These are phyloP conservation scores for Limtongia smithiae DNA, from an alignment of 805 yeast species.

Conservation along the genomic window DNA sequence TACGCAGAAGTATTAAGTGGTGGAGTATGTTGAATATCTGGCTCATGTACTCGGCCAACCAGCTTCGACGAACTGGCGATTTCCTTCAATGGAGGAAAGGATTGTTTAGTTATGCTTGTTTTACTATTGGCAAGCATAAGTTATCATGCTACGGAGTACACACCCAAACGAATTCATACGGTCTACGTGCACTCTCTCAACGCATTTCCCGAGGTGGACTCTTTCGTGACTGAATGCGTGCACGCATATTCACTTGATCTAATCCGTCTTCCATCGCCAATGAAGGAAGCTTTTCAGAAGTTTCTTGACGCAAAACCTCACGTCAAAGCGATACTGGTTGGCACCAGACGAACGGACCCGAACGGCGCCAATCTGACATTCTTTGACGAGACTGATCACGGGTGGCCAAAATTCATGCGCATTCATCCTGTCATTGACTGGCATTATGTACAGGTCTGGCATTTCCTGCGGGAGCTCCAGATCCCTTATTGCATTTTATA, in stretches of 20 bases:
- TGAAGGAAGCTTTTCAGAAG: conserved; percentile 66
- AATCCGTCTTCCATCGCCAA: conserved; percentile 39
- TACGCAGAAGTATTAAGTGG: conserved; percentile 8
- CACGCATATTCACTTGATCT: conserved; percentile 52
- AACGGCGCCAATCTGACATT: conserved; percentile 57
- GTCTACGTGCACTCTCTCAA: conserved; percentile 74
- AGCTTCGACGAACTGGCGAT: conserved; percentile 56
- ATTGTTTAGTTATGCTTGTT: conserved; percentile 84
- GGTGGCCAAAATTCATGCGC: conserved; percentile 86
- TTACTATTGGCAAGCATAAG: conserved; percentile 58
- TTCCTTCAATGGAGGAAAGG: conserved; percentile 95
- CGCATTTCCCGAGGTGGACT: conserved; percentile 67
- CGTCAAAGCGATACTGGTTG: conserved; percentile 76
- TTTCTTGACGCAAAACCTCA: conserved; percentile 53
- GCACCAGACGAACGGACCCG: conserved; percentile 86
- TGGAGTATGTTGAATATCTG: not conserved
- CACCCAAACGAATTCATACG: conserved; percentile 44
- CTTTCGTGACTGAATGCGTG: conserved; percentile 59
- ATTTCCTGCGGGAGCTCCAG: conserved; percentile 57
- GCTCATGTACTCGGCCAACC: not conserved
- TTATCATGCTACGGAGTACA: conserved; percentile 30
- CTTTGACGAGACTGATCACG: conserved; percentile 75
- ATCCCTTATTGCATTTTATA: conserved; percentile 72
- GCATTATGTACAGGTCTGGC: conserved; percentile 83
- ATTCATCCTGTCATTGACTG: conserved; percentile 87